phyloP scores from a whole-genome alignment of 352 stramenopile species.

The Pythium phragmiticola region DNA sequence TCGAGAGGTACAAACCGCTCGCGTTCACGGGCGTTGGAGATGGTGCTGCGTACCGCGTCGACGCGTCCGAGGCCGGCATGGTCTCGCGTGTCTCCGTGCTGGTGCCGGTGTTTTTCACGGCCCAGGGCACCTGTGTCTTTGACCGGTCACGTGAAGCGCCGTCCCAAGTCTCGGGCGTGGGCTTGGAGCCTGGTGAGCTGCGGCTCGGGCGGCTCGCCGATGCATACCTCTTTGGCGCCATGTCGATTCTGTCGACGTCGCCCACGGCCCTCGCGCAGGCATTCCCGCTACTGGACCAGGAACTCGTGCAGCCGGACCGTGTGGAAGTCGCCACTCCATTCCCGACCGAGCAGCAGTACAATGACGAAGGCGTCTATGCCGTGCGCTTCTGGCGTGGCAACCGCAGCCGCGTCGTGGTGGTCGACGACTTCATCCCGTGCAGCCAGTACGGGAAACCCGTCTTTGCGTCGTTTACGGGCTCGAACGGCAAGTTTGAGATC shows the following conservation, averaged over 20 bases:
- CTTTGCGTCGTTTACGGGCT: constrained; percentile 81
- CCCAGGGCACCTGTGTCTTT: constrained; percentile 77
- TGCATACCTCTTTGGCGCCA: constrained; percentile 75
- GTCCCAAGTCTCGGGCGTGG: constrained; percentile 59
- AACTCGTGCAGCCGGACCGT: constrained; percentile 55
- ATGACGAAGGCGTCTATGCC: constrained; percentile 86
- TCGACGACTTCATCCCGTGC: constrained; percentile 86
- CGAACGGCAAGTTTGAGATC: constrained; percentile 87
- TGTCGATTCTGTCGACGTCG: constrained; percentile 82
- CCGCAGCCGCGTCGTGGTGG: constrained; percentile 72
- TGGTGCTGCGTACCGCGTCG: constrained; percentile 66
- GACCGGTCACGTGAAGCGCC: constrained; percentile 62
- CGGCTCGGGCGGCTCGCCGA: constrained; percentile 67
- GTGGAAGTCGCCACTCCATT: constrained; percentile 53
- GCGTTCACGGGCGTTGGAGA: constrained; percentile 71
- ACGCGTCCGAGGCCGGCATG: constrained; percentile 49
- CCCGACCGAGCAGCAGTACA: constrained; percentile 83
- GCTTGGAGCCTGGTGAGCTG: constrained; percentile 62
- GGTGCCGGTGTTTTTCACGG: constrained; percentile 77
- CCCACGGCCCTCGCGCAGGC: constrained; percentile 69
- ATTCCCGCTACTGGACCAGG: constrained; percentile 63
- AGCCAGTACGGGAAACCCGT: constrained; percentile 81
- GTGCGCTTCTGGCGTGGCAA: constrained; percentile 86
- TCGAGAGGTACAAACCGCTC: constrained; percentile 80
- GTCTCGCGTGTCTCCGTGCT: constrained; percentile 75